These are phyloP conservation scores for Artemisia tridentata DNA, from an alignment of 129 eudicot species.

Conservation along the genomic window DNA sequence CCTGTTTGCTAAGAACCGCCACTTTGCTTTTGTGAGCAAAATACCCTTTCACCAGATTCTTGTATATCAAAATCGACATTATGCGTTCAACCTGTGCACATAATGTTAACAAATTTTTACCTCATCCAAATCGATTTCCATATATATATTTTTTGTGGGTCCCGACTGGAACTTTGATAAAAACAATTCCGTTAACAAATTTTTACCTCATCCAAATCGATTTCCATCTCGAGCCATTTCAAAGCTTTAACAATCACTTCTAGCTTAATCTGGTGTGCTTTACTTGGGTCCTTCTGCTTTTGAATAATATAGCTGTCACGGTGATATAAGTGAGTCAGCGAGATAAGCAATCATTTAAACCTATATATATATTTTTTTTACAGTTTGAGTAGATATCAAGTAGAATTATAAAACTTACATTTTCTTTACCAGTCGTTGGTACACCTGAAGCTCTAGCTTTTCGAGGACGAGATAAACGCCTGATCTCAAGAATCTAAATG, in stretches of 20 bases:
- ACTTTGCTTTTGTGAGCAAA: slow-evolving; percentile 98
- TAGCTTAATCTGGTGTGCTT: slow-evolving; percentile 88
- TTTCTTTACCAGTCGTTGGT: slow-evolving; percentile 81
- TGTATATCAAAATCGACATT: slow-evolving; percentile 79
- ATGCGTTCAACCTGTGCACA: slow-evolving; percentile 84
- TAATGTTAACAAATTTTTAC: not conserved
- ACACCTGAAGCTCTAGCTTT: slow-evolving; percentile 94
- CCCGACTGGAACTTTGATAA: not conserved
- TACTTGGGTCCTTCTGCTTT: slow-evolving; percentile 79
- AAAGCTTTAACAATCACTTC: slow-evolving; percentile 89
- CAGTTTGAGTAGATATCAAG: not conserved
- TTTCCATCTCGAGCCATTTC: slow-evolving; percentile 94
- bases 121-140: too few relatives aligned
- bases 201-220: slow-evolving; percentile 91
- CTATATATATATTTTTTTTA: too few relatives aligned
- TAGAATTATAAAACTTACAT: slow-evolving; percentile 47
- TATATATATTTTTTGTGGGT: too few relatives aligned
- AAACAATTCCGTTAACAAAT: not conserved
- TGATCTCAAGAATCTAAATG: slow-evolving; percentile 79
- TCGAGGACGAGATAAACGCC: slow-evolving; percentile 97
- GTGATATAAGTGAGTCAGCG: not conserved
- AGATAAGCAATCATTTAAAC: not conserved
- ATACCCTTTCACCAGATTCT: slow-evolving; percentile 90
- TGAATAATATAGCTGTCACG: slow-evolving; percentile 71
- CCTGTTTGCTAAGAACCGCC: slow-evolving; percentile 91